Evolutionary conservation across 2,329 filamentous ascomycete genomes (phyloP).

Genomic region (Fusarium continuum): DNA sequence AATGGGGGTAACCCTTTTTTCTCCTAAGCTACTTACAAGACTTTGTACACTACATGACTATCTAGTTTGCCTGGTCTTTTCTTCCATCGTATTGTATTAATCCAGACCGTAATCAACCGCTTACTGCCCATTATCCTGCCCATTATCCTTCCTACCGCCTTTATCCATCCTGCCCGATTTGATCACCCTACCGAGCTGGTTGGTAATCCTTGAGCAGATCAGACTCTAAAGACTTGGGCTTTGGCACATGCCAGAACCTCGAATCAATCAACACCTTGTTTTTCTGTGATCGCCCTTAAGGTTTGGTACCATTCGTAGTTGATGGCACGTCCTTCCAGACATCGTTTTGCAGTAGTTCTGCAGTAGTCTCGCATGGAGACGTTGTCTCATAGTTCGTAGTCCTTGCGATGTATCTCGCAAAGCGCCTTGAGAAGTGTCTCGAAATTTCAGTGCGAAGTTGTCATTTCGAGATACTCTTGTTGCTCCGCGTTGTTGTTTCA

Average conservation of each 20-base stretch:
- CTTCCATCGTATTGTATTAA: not conserved
- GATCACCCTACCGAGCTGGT: not conserved
- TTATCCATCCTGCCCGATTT: too few relatives aligned
- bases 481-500: not conserved
- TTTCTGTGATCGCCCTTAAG: too few relatives aligned
- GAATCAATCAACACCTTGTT: not conserved
- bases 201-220: not conserved
- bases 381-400: too few relatives aligned
- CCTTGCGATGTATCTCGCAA: not conserved
- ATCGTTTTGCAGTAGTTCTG: not conserved
- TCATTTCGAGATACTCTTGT: not conserved
- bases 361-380: too few relatives aligned
- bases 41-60: not conserved
- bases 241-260: not conserved
- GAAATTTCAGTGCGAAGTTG: not conserved
- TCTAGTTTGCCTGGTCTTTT: not conserved
- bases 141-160: too few relatives aligned
- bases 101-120: not conserved
- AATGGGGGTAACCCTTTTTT: too few relatives aligned
- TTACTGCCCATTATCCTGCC: not conserved
- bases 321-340: not conserved
- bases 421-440: not conserved
- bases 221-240: not conserved
- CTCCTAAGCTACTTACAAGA: too few relatives aligned
- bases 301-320: not conserved